Evolutionary conservation across 768 basidiomycete species (phyloP), one percentile per base, ranked within the genome.

Genomic region (Boletus vinaceobasis): DNA sequence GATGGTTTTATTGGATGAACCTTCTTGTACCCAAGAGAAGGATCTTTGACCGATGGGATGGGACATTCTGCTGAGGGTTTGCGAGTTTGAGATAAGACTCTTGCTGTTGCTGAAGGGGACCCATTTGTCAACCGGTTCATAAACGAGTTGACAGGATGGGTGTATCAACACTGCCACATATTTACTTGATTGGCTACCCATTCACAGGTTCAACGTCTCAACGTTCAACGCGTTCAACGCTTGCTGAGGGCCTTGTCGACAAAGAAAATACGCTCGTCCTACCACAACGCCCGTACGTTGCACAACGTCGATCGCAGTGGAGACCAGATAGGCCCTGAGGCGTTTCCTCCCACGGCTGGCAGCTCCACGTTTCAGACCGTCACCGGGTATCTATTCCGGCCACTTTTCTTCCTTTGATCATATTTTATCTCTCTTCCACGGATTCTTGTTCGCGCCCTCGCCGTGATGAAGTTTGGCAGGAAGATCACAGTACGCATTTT

Each of bases 381-480:
- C 6, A 15, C 45, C 33, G 47, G 47, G n/a, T 11, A 48, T 33
- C 23, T 9, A 7, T 49, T 32, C 50, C 50, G 26, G 13, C 5
- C 7, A 15, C 15, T 39, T n/a, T 14, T 33, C 21, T 35, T 15
- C 7, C 8, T 36, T 36, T 4, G 14, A 23, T 37, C 32, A 15
- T 17, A n/a, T 21, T 14, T 44, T 35, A 32, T 17, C 39, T 56
- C 32, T 14, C 36, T 35, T 36, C 14, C 19, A 43, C 37, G 2
- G 8, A 6, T 14, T n/a, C 9, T 42, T n/a, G 5, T 43, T 37
- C 21, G 7, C 36, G 8, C 29, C 19, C 23, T 14, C 21, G 26
- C 36, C 43, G 57, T 55, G 32, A 91, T 91, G 89, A 91, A 91
- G 77, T 91, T 91, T 65, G 89, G 89, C 21, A 78, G 80, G 50